Percentiles rank a stretch among this genome's conserved stretches.
These are phyloP conservation scores for Leishmania aethiopica DNA, from an alignment of 208 protist genomes.

Conservation along the genomic window DNA sequence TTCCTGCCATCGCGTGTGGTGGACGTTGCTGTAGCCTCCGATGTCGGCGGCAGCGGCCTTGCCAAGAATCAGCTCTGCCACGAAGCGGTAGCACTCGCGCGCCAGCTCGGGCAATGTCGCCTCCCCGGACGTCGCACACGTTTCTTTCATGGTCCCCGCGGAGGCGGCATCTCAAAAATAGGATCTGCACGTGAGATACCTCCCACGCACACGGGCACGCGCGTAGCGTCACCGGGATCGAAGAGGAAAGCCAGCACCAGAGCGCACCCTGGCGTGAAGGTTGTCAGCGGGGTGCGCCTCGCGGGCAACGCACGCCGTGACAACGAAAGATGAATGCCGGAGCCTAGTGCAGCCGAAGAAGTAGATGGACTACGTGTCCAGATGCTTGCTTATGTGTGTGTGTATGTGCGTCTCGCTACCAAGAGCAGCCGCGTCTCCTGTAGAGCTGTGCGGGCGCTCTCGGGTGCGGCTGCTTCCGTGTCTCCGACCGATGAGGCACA, in stretches of 20 bases:
- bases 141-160: background rate
- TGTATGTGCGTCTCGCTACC: background rate
- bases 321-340: background rate
- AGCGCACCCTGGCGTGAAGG: background rate
- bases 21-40: slow-evolving; percentile 10
- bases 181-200: background rate
- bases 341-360: too few relatives aligned
- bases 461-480: background rate
- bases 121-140: background rate
- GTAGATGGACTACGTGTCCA: background rate
- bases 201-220: background rate
- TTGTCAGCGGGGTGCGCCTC: background rate
- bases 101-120: slow-evolving; percentile 16
- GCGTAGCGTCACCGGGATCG: background rate
- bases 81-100: slow-evolving; percentile 19
- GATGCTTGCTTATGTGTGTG: background rate
- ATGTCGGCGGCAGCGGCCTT: slow-evolving; percentile 28
- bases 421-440: background rate
- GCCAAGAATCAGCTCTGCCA: slow-evolving; percentile 28
- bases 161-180: background rate
- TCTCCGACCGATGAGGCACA: background rate
- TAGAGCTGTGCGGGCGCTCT: background rate
- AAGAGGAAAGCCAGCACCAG: background rate
- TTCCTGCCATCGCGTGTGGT: background rate
- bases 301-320: background rate